phyloP scores from a whole-genome alignment of 768 basidiomycete genomes.

The Mrakia gelida region DNA sequence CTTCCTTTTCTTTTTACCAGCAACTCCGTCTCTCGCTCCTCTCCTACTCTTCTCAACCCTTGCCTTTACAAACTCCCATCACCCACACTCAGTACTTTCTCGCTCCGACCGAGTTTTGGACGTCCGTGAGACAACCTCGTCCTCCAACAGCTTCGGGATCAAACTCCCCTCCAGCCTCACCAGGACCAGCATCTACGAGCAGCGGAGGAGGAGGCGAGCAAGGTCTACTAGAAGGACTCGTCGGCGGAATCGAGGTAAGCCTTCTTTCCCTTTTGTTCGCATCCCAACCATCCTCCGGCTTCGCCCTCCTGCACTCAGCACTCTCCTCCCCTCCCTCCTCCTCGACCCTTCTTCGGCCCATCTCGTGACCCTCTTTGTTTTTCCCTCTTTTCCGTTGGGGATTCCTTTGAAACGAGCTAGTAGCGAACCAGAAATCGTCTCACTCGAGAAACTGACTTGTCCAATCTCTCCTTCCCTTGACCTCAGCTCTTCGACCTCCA shows the following conservation, averaged over 20 bases:
- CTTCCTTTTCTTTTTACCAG: not conserved
- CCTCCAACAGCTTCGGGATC: not conserved
- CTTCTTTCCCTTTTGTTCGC: not conserved
- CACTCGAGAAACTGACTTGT: not conserved
- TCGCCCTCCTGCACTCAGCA: too few species aligned
- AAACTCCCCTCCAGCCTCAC: not conserved
- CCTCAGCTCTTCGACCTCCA: constrained; percentile 23
- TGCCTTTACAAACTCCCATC: not conserved
- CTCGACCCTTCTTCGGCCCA: not conserved
- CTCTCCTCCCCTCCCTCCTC: not conserved
- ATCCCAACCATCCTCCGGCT: too few species aligned
- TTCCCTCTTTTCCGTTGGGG: too few species aligned
- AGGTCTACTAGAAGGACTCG: constrained; percentile 5
- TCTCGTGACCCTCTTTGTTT: not conserved
- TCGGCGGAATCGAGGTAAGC: constrained; percentile 7
- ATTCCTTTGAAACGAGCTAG: too few species aligned
- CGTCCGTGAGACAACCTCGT: not conserved
- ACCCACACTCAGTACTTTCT: constrained; percentile 17
- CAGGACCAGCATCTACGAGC: not conserved
- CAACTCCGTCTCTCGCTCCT: constrained; percentile 5
- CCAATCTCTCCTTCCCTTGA: not conserved
- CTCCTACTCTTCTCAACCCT: not conserved
- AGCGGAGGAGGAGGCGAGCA: not conserved
- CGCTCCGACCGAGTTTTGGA: constrained; percentile 12
- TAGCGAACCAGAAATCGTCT: not conserved